Evolutionary conservation across 2,329 filamentous ascomycete species (phyloP).

Genomic region (Aspergillus alliaceus): DNA sequence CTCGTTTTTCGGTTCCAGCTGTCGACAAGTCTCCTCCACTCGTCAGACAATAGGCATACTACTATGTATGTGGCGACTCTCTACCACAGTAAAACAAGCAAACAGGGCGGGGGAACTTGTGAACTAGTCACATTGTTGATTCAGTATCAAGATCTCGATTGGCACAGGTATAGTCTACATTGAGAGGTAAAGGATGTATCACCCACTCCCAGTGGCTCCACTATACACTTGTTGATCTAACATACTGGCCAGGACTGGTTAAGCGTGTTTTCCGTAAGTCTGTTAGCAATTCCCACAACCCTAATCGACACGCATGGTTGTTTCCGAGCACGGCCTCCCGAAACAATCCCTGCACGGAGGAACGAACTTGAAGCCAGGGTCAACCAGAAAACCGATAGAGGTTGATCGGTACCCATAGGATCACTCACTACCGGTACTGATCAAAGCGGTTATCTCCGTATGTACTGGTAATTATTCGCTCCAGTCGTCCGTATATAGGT

Average conservation of each 20-base stretch:
- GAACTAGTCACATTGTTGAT: not conserved
- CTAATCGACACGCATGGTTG: conserved; percentile 18
- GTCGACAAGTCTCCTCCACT: not conserved
- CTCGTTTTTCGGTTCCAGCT: not conserved
- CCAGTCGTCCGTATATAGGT: not conserved
- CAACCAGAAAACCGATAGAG: not conserved
- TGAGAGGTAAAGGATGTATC: not conserved
- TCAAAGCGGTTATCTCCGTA: not conserved
- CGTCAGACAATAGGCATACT: not conserved
- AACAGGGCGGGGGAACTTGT: not conserved
- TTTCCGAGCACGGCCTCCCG: conserved; percentile 12
- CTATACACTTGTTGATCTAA: not conserved
- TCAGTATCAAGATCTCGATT: not conserved
- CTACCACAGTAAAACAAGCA: not conserved
- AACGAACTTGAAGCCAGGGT: not conserved
- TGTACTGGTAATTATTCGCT: not conserved
- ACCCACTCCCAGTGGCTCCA: not conserved
- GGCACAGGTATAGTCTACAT: not conserved
- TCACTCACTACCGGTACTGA: not conserved
- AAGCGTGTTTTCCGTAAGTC: conserved; percentile 5
- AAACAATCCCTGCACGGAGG: not conserved
- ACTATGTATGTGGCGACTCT: not conserved
- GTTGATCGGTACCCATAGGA: conserved; percentile 3
- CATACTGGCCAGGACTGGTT: not conserved
- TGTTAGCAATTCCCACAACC: conserved; percentile 6